Percentiles rank a stretch among this genome's conserved stretches.
Evolutionary conservation across 345 rosid genomes (phyloP).

Genomic region (Euphorbia peplus): DNA sequence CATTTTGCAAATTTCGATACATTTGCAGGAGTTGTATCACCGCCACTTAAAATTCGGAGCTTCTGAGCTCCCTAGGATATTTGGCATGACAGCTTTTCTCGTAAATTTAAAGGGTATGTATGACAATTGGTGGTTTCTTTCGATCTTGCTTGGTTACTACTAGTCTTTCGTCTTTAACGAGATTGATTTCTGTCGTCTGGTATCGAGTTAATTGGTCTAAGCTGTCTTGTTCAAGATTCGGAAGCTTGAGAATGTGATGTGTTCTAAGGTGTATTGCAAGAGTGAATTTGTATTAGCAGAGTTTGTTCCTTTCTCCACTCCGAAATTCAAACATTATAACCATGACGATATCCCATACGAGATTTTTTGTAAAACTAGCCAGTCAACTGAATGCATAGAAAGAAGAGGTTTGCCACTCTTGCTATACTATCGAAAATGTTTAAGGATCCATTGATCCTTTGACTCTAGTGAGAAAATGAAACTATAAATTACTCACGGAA

Average conservation of each 20-base stretch:
- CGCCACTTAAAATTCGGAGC: constrained; percentile 30
- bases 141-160: no score
- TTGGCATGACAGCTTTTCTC: constrained; percentile 94
- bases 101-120: constrained; percentile 82
- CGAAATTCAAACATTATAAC: constrained; percentile 51
- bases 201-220: no score
- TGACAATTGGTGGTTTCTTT: background rate
- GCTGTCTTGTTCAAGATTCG: no score
- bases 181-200: no score
- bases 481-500: no score
- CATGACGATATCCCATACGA: constrained; percentile 28
- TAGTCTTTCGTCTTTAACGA: no score
- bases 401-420: constrained; percentile 41
- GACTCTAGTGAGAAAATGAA: no score
- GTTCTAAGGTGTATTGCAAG: constrained; percentile 74
- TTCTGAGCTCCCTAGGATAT: constrained; percentile 59
- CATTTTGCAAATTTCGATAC: constrained; percentile 3
- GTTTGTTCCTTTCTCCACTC: constrained; percentile 57
- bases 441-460: no score
- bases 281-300: constrained; percentile 56
- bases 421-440: background rate
- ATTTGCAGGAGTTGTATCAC: constrained; percentile 80
- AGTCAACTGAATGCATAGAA: constrained; percentile 32
- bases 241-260: constrained; percentile 67
- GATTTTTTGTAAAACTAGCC: constrained; percentile 20